phyloP scores from a whole-genome alignment of 2,329 filamentous ascomycete species.

The Calonectria pteridis region DNA sequence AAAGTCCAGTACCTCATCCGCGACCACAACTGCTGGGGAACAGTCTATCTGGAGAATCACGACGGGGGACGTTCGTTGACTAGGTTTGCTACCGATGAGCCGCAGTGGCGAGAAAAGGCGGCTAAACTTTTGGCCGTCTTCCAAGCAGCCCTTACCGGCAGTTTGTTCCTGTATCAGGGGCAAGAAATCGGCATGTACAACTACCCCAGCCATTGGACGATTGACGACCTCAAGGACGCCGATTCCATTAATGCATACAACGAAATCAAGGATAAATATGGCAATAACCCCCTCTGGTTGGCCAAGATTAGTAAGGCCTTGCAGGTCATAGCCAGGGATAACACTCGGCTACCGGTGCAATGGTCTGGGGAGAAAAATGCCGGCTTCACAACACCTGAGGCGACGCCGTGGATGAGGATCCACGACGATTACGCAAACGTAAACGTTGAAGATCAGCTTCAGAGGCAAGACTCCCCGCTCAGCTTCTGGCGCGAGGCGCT shows the following conservation, averaged over 20 bases:
- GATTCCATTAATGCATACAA: slow-evolving; percentile 1
- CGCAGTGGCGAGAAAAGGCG: slow-evolving; percentile 45
- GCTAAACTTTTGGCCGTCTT: slow-evolving; percentile 68
- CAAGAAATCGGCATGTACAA: slow-evolving; percentile 73
- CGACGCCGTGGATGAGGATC: neutral
- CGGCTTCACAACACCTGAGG: neutral
- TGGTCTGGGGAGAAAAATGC: neutral
- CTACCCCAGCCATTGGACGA: slow-evolving; percentile 60
- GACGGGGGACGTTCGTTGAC: slow-evolving; percentile 70
- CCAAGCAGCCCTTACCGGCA: slow-evolving; percentile 53
- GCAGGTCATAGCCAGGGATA: neutral
- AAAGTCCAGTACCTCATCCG: slow-evolving; percentile 59
- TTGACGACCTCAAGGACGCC: slow-evolving; percentile 37
- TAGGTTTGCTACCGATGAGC: slow-evolving; percentile 51
- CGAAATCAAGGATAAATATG: neutral
- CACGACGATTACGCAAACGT: neutral
- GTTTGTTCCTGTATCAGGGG: slow-evolving; percentile 71
- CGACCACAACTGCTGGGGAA: slow-evolving; percentile 66
- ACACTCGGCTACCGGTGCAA: neutral
- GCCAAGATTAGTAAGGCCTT: neutral
- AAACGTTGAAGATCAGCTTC: neutral
- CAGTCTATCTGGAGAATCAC: slow-evolving; percentile 74
- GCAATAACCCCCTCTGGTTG: neutral
- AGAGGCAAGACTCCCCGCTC: neutral
- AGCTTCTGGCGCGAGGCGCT: neutral